Conservation (phyloP, 208 protist genomes). For the Trypanosoma vivax region DNA sequence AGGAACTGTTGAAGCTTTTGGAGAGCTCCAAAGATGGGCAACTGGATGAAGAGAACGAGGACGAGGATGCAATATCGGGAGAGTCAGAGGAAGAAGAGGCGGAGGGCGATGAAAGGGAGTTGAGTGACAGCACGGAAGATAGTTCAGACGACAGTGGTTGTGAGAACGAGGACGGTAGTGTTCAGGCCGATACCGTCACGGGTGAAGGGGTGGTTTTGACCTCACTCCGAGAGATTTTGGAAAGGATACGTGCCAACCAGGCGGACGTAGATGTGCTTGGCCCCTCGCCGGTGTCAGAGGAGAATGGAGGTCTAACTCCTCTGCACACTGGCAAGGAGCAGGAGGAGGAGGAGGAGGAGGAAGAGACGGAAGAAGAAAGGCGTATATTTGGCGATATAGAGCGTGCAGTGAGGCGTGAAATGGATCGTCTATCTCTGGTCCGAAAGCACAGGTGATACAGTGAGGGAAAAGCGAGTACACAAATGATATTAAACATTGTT, state of each 20-base stretch:
- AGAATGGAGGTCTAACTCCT: background rate
- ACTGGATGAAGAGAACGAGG: constrained; percentile 6
- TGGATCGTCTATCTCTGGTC: constrained; percentile 41
- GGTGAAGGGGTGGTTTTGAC: constrained; percentile 1
- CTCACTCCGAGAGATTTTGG: background rate
- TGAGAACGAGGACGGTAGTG: constrained; percentile 9
- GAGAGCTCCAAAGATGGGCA: background rate
- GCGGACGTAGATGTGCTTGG: too few relatives aligned
- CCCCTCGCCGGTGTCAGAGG: background rate
- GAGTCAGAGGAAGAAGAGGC: constrained; percentile 5
- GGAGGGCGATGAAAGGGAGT: background rate
- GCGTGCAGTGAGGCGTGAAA: constrained; percentile 32
- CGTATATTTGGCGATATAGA: constrained; percentile 25
- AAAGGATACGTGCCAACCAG: too few relatives aligned
- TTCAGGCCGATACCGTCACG: background rate
- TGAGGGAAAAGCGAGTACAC: background rate
- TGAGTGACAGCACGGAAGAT: background rate
- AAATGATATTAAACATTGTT: background rate
- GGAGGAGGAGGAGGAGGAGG: background rate
- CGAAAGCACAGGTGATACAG: constrained; percentile 33
- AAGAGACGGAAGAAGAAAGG: constrained; percentile 27
- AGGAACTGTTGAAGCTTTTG: constrained; percentile 10
- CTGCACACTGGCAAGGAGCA: background rate
- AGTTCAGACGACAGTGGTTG: background rate
- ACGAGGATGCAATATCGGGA: constrained; percentile 8